These are phyloP conservation scores for Crithidia fasciculata DNA, from an alignment of 208 protist genomes.

Conservation along the genomic window DNA sequence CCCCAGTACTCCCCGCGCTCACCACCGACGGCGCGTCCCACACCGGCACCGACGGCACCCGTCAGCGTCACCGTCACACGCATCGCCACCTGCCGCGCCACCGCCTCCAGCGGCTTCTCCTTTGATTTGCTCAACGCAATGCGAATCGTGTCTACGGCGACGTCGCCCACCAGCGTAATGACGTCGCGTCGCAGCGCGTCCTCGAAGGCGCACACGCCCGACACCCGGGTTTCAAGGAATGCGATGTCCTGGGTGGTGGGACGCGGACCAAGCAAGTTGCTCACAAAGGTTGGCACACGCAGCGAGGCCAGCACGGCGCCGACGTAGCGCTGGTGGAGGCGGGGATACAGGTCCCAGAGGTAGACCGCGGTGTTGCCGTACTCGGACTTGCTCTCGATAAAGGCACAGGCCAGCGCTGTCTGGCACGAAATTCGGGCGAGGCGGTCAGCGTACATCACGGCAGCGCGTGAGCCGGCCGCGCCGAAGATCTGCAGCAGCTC, in stretches of 20 bases:
- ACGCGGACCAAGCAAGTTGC: constrained; percentile 51
- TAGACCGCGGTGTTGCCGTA: constrained; percentile 64
- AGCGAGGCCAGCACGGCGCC: constrained; percentile 47
- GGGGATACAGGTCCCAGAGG: constrained; percentile 81
- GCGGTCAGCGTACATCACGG: constrained; percentile 54
- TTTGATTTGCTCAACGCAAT: constrained; percentile 27
- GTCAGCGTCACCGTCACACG: constrained; percentile 46
- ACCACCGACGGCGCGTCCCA: constrained; percentile 49
- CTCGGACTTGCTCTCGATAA: constrained; percentile 49
- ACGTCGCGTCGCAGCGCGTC: constrained; percentile 63
- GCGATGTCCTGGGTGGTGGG: constrained; percentile 46
- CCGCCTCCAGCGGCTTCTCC: constrained; percentile 31
- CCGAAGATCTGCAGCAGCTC: constrained; percentile 59
- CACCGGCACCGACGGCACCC: constrained; percentile 50
- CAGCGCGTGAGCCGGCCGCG: constrained; percentile 24
- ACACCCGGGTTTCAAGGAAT: constrained; percentile 35
- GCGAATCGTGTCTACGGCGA: constrained; percentile 60
- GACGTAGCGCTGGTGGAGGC: constrained; percentile 70
- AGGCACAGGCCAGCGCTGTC: constrained; percentile 48
- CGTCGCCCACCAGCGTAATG: constrained; percentile 55
- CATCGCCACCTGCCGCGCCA: constrained; percentile 29
- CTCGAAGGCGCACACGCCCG: constrained; percentile 54
- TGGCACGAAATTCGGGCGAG: constrained; percentile 63
- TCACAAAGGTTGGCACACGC: constrained; percentile 63
- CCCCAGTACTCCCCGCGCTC: constrained; percentile 84